Base-by-base conservation (phyloP, 2,329 filamentous ascomycete genomes). In the Elsinoe arachidis region DNA sequence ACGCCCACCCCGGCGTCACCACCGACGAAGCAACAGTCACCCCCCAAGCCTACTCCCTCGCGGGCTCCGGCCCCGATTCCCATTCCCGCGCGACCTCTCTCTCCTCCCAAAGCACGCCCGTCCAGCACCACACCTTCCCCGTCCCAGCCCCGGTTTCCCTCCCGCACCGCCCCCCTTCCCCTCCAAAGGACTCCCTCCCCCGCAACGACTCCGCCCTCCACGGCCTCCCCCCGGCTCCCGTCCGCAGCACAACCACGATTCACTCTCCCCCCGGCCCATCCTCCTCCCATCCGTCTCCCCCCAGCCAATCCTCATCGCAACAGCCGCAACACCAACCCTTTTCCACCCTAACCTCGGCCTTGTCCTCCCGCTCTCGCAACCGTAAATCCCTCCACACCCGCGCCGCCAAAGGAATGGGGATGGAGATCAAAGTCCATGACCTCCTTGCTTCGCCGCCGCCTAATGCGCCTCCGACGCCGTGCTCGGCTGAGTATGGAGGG, bases 1-100 rank as follows among this genome's bases (percentile, higher is more conserved):
- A 70, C 38, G 54, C 35, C 12, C 12, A 43, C 30, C 17, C 23
- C 12, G 30, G 15, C 19, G 54, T 33, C 19, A 10, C 39, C 11
- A 23, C 19, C 12, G 33, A 19, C 14, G 34, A 39, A 26, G 15
- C 12, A 5, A 34, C 15, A 19, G 12, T 30, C 51, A 41, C n/a
- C 5, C 37, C 51, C 6, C 17, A 43, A 19, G 39, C 17, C 17
- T 15, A 17, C 11, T 21, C 43, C 23, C 9, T 46, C 23, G 33
- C 49, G 14, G 5, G 19, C 23, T 26, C 54, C 12, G 38, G 37
- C 2, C 10, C n/a, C 19, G 52, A n/a, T n/a, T n/a, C n/a, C n/a
- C n/a, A n/a, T 9, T 19, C n/a, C 12, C 47, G 15, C 7, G 19
- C 30, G 23, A 19, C n/a, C 26, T 33, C 30, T 7, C 14, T 41